These are phyloP conservation scores for Arthroderma uncinatum DNA, from an alignment of 2,329 filamentous ascomycete genomes.

Conservation along the genomic window DNA sequence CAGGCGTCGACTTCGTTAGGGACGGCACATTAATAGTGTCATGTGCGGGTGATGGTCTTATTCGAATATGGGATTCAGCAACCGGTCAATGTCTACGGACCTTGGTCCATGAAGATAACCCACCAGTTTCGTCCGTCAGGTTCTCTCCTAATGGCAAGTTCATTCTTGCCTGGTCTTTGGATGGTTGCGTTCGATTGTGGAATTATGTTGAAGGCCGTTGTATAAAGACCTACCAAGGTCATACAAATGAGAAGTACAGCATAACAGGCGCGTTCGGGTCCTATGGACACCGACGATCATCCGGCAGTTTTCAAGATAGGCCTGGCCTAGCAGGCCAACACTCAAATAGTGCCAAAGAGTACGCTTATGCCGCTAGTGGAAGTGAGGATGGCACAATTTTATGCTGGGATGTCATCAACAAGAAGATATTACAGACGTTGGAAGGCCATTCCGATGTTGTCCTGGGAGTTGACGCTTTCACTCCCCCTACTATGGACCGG, in stretches of 20 bases:
- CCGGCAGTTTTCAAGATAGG: constrained; percentile 8
- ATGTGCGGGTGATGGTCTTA: constrained; percentile 82
- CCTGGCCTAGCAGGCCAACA: constrained; percentile 13
- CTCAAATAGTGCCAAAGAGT: constrained; percentile 16
- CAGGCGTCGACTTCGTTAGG: constrained; percentile 81
- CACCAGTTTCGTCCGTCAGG: constrained; percentile 73
- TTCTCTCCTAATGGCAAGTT: constrained; percentile 93
- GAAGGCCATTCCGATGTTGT: constrained; percentile 49
- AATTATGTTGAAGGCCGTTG: constrained; percentile 85
- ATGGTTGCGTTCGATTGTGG: constrained; percentile 84
- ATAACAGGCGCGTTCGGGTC: constrained; percentile 74
- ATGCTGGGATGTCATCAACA: constrained; percentile 82
- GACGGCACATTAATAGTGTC: constrained; percentile 89
- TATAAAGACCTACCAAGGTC: constrained; percentile 95
- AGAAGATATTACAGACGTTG: constrained; percentile 63
- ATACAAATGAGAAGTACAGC: constrained; percentile 72
- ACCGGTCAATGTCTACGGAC: constrained; percentile 93
- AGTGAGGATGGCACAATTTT: constrained; percentile 75
- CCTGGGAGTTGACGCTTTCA: constrained; percentile 45
- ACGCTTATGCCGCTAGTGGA: constrained; percentile 64
- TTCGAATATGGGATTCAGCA: constrained; percentile 89
- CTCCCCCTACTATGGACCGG: constrained; percentile 37
- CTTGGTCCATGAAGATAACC: constrained; percentile 91
- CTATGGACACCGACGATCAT: constrained; percentile 32
- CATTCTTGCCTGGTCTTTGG: constrained; percentile 81